These are phyloP conservation scores for Botrytis squamosa DNA, from an alignment of 2,329 filamentous ascomycete genomes.

Conservation along the genomic window DNA sequence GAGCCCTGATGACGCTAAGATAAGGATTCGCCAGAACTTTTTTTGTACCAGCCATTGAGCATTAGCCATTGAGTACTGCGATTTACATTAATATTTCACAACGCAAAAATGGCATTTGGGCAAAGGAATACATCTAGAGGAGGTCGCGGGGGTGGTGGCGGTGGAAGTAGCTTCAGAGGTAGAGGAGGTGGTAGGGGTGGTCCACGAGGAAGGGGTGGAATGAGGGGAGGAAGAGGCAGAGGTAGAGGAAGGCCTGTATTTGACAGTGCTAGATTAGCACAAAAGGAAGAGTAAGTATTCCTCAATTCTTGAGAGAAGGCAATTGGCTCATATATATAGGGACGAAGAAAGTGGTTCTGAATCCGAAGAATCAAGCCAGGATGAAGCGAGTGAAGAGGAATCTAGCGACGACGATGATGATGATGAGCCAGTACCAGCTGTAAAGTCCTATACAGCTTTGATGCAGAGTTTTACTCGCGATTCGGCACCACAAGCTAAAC, in stretches of 20 bases:
- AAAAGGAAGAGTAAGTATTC: slow-evolving; percentile 42
- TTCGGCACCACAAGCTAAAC: slow-evolving; percentile 50
- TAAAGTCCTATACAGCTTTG: slow-evolving; percentile 56
- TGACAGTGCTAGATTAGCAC: slow-evolving; percentile 47
- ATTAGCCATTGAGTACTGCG: background rate
- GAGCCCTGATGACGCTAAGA: slow-evolving; percentile 25
- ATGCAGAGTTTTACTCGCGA: slow-evolving; percentile 56
- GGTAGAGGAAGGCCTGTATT: slow-evolving; percentile 45
- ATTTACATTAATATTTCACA: background rate
- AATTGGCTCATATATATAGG: slow-evolving; percentile 24
- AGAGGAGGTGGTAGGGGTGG: slow-evolving; percentile 33
- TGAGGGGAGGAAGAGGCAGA: slow-evolving; percentile 35
- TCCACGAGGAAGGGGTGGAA: slow-evolving; percentile 29
- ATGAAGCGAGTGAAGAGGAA: slow-evolving; percentile 46
- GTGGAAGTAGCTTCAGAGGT: slow-evolving; percentile 32
- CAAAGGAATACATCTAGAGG: slow-evolving; percentile 26
- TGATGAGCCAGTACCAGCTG: slow-evolving; percentile 39
- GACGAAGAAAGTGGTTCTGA: slow-evolving; percentile 36
- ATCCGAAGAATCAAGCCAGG: slow-evolving; percentile 43
- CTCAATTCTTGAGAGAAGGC: background rate
- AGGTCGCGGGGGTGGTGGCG: slow-evolving; percentile 26
- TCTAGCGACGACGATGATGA: slow-evolving; percentile 47
- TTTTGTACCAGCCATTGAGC: slow-evolving; percentile 15
- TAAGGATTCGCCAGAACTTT: slow-evolving; percentile 21
- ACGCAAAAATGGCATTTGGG: slow-evolving; percentile 27